Conservation (phyloP, 192 early-diverging fungal genomes). For the Podila minutissima region DNA sequence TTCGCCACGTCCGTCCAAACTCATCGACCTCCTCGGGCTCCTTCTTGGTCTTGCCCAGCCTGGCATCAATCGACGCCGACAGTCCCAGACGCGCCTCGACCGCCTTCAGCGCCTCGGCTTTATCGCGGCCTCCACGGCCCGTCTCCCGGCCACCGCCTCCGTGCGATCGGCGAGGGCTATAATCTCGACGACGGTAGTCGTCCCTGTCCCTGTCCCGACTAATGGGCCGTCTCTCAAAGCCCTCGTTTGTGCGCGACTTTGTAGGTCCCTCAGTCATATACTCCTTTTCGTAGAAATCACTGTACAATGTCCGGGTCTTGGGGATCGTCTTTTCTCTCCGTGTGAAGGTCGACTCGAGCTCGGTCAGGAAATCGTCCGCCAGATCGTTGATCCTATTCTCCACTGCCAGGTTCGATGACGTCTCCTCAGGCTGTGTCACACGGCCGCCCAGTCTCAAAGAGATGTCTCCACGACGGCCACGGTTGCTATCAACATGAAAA, state of each 20-base stretch:
- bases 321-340: slow-evolving; percentile 38
- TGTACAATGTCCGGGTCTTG: slow-evolving; percentile 32
- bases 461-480: slow-evolving; percentile 47
- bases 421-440: slow-evolving; percentile 7
- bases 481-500: slow-evolving; percentile 19
- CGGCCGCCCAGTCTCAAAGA: slow-evolving; percentile 32
- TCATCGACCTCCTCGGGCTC: slow-evolving; percentile 22
- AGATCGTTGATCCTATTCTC: slow-evolving; percentile 18
- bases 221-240: too few species aligned
- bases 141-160: not conserved
- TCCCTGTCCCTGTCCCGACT: not conserved
- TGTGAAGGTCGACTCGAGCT: slow-evolving; percentile 38
- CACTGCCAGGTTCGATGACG: not conserved
- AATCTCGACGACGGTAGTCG: not conserved
- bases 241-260: not conserved
- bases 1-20: slow-evolving; percentile 30
- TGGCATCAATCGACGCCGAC: slow-evolving; percentile 2
- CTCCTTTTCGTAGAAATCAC: slow-evolving; percentile 47
- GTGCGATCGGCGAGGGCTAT: not conserved
- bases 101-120: slow-evolving; percentile 25
- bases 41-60: not conserved
- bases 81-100: slow-evolving; percentile 35
- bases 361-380: slow-evolving; percentile 30
- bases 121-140: slow-evolving; percentile 6
- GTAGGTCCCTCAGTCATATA: slow-evolving; percentile 9